phyloP scores from a whole-genome alignment of 1,139 yeast species.

The Saccharomyces uvarum region DNA sequence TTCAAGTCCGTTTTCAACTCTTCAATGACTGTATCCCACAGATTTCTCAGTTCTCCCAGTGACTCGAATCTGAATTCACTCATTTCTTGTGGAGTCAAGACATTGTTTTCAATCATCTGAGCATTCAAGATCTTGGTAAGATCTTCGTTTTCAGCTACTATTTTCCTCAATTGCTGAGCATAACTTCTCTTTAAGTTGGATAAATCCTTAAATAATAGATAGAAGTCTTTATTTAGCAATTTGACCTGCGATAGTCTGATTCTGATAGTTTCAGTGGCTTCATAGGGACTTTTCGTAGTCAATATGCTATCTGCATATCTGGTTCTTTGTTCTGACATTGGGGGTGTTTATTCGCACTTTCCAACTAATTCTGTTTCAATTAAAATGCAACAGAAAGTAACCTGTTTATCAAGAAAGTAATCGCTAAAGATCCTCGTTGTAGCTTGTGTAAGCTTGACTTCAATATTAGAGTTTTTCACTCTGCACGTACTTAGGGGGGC shows the following conservation, averaged over 20 bases:
- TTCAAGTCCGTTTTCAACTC: constrained; percentile 46
- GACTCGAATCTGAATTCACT: constrained; percentile 38
- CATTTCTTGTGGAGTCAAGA: constrained; percentile 28
- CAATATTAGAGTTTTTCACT: background rate
- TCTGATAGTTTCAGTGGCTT: constrained; percentile 40
- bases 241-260: constrained; percentile 40
- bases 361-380: background rate
- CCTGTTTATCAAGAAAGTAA: background rate
- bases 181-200: constrained; percentile 42
- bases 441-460: background rate
- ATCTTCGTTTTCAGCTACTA: constrained; percentile 39
- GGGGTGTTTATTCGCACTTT: background rate
- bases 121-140: constrained; percentile 31
- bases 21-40: constrained; percentile 51
- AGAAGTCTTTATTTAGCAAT: constrained; percentile 41
- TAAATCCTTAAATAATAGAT: constrained; percentile 48
- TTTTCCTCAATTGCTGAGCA: constrained; percentile 41
- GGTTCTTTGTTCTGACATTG: constrained; percentile 30
- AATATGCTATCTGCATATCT: constrained; percentile 39
- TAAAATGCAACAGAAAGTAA: background rate
- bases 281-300: constrained; percentile 39
- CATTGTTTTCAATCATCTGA: constrained; percentile 27
- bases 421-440: background rate
- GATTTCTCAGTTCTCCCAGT: constrained; percentile 45
- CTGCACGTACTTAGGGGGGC: background rate